Evolutionary conservation across 176 grass and related monocot genomes (phyloP), one percentile per base, ranked within the genome.

Genomic region (Phyllostachys edulis): DNA sequence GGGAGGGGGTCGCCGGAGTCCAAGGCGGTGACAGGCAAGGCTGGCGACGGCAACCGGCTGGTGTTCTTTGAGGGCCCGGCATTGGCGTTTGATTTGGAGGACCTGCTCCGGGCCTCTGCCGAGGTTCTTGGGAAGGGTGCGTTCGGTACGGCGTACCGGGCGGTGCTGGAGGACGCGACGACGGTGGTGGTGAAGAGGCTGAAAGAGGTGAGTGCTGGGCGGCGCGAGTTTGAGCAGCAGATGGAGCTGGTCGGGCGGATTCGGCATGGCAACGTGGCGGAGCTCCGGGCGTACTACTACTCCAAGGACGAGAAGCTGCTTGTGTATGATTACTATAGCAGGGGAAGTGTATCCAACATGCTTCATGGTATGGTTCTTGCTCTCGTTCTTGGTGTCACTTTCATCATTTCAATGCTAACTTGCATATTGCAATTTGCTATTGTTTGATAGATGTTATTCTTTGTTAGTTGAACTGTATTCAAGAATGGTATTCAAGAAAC

Each of bases 281-380:
- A 99, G 70, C 85, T 99, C 61, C 81, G 91, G 13, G 97, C 91
- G 0, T 99, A 96, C 84, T 99, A 94, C 89, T 99, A 91, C 81
- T 99, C 97, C 54, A 99, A 99, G 88, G 97, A 99, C 79, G 97
- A 99, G 88, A 99, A 99, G 86, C 88, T 99, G 45, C 90, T 94
- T 7, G 97, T 99, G 2, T 94, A 94, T 5, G 97, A 99, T 57
- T 94, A 82, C 73, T 94, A 89, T 71, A 85, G 47, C 73, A 81
- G 86, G 26, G 97, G 97, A 78, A 96, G 97, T 21, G 91, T 94
- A 10, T 96, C 93, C 80, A 95, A 83, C 73, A 90, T 96, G 77
- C 83, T 99, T 5, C 97, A 99, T 76, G 91, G 97, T 99, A 96
- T 64, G 63, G 0, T 83, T 24, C 75, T 34, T 74, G 17, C 29